phyloP scores from a whole-genome alignment of 2,329 filamentous ascomycete species.

The Dactylellina leptospora region DNA sequence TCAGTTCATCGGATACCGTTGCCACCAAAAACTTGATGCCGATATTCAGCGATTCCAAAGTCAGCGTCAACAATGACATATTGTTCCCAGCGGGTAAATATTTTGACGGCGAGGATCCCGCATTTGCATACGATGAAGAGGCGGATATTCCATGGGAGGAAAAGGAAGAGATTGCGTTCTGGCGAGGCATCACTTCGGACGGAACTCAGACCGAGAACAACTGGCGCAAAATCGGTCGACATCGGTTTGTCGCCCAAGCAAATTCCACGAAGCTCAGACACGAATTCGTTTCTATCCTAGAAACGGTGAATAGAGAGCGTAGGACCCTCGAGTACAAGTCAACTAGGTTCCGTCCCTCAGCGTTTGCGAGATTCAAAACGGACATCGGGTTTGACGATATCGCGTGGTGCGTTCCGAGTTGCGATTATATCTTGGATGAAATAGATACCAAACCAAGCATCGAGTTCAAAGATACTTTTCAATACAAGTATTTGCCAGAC shows the following conservation, averaged over 20 bases:
- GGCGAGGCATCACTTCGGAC: conserved; percentile 73
- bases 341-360: conserved; percentile 60
- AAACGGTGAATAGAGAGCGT: conserved; percentile 58
- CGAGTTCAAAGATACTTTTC: conserved; percentile 62
- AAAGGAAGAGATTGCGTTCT: conserved; percentile 68
- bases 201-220: conserved; percentile 68
- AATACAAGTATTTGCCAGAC: conserved; percentile 75
- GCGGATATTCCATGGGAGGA: conserved; percentile 69
- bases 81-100: conserved; percentile 75
- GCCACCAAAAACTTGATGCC: conserved; percentile 70
- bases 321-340: conserved; percentile 56
- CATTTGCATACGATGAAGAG: conserved; percentile 68
- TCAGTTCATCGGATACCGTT: conserved; percentile 68
- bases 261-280: conserved; percentile 71
- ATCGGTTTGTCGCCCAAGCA: conserved; percentile 77
- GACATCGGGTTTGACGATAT: conserved; percentile 62
- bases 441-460: conserved; percentile 59
- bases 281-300: conserved; percentile 61
- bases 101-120: conserved; percentile 65
- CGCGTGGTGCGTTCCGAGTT: conserved; percentile 64
- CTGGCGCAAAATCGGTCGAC: conserved; percentile 78
- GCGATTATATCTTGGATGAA: conserved; percentile 63
- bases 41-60: conserved; percentile 74
- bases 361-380: conserved; percentile 58
- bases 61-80: conserved; percentile 74